phyloP scores from a whole-genome alignment of 1,284 basidiomycete species.

The Ustilago cynodontis region DNA sequence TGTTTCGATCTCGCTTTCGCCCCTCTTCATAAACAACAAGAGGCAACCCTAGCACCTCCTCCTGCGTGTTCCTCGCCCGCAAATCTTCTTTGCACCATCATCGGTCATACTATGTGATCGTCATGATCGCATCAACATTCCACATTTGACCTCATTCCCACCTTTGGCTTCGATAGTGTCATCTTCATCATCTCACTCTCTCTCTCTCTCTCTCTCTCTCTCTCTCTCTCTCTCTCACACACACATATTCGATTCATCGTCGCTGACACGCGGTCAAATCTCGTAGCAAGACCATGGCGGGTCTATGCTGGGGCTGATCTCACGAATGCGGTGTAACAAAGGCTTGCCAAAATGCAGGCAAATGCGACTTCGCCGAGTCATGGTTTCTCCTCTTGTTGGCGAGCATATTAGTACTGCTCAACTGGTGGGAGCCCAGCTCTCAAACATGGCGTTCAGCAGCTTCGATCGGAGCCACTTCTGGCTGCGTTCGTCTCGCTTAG shows the following conservation, averaged over 20 bases:
- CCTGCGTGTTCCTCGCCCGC: too few species aligned
- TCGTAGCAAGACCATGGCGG: too few species aligned
- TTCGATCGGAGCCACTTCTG: too few species aligned
- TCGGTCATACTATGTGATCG: not conserved
- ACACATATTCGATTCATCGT: not conserved
- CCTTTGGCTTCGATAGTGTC: not conserved
- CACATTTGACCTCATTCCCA: not conserved
- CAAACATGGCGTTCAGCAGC: not conserved
- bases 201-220: too few species aligned
- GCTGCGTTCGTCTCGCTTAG: too few species aligned
- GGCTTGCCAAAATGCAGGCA: not conserved
- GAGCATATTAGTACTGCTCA: too few species aligned
- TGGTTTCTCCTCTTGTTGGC: not conserved
- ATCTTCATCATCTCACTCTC: not conserved
- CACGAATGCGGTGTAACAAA: not conserved
- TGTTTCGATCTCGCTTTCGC: not conserved
- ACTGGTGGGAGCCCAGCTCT: not conserved
- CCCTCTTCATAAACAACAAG: too few species aligned
- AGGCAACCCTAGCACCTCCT: too few species aligned
- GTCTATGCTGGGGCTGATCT: too few species aligned
- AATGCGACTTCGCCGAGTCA: not conserved
- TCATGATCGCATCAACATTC: conserved; percentile 26
- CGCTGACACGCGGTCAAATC: too few species aligned
- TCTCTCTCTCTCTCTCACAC: too few species aligned
- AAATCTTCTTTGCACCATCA: not conserved